These are phyloP conservation scores for Coemansia sp. DNA, from an alignment of 192 early-diverging fungal genomes.

Conservation along the genomic window DNA sequence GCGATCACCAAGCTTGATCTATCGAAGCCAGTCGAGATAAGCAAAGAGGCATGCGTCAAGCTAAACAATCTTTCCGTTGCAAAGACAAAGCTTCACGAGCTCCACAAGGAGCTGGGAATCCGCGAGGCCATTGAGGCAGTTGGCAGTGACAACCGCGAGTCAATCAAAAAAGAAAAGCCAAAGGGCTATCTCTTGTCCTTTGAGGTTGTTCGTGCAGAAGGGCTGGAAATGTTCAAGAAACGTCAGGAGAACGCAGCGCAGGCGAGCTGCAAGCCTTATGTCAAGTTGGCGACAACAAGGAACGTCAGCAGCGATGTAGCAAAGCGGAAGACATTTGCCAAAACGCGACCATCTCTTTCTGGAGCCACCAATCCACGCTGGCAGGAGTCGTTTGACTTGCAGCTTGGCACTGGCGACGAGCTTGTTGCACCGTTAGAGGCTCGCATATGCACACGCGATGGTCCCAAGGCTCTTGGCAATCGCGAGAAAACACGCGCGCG, in stretches of 20 bases:
- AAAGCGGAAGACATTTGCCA: conserved; percentile 62
- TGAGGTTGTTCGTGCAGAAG: conserved; percentile 68
- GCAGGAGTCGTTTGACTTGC: conserved; percentile 76
- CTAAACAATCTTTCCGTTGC: conserved; percentile 54
- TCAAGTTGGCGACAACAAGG: conserved; percentile 57
- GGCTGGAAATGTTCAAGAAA: conserved; percentile 63
- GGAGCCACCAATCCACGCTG: conserved; percentile 69
- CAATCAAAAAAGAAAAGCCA: conserved; percentile 17
- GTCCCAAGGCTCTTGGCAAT: conserved; percentile 47
- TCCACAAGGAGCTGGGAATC: conserved; percentile 48
- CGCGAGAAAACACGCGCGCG: conserved; percentile 60
- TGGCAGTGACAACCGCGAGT: conserved; percentile 44
- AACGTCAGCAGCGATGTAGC: conserved; percentile 48
- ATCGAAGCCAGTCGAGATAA: conserved; percentile 32
- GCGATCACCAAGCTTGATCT: conserved; percentile 46
- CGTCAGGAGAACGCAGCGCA: conserved; percentile 48
- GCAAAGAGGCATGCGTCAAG: conserved; percentile 44
- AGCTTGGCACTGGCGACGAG: conserved; percentile 52
- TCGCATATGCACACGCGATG: conserved; percentile 53
- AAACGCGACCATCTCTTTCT: conserved; percentile 49
- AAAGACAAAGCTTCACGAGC: conserved; percentile 41
- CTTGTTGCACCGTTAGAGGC: conserved; percentile 38
- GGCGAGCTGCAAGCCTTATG: conserved; percentile 58
- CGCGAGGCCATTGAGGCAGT: conserved; percentile 32
- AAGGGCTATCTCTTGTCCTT: conserved; percentile 63